Percentiles rank a stretch among this genome's conserved stretches.
phyloP scores from a whole-genome alignment of 1,139 yeast genomes.

The Kodamaea arcana region DNA sequence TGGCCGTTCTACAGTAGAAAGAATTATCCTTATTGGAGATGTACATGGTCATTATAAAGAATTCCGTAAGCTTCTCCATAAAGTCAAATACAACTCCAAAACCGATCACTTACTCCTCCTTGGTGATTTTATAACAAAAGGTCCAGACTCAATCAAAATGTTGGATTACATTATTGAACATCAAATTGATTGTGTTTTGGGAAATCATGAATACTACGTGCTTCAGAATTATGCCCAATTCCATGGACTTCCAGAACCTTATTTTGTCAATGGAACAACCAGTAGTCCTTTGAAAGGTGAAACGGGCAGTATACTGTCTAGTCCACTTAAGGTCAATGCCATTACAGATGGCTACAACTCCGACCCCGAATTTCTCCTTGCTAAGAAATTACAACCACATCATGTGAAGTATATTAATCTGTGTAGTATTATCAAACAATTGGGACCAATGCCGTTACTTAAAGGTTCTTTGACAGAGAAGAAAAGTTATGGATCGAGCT shows the following conservation, averaged over 20 bases:
- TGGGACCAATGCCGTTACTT: conserved; percentile 58
- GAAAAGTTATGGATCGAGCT: conserved; percentile 9
- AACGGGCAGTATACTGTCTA: conserved; percentile 1
- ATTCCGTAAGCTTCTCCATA: conserved; percentile 47
- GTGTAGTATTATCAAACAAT: conserved; percentile 59
- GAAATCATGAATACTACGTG: conserved; percentile 80
- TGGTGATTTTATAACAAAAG: conserved; percentile 87
- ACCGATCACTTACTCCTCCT: conserved; percentile 63
- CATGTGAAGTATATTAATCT: conserved; percentile 57
- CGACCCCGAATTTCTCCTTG: conserved; percentile 59
- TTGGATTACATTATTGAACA: conserved; percentile 61
- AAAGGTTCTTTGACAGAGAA: conserved; percentile 13
- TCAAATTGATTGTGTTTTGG: conserved; percentile 69
- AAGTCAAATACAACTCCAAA: conserved; percentile 38
- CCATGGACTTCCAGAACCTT: conserved; percentile 45
- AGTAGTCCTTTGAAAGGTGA: not conserved
- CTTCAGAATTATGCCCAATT: conserved; percentile 56
- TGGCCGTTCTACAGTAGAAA: conserved; percentile 16
- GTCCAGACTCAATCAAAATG: conserved; percentile 69
- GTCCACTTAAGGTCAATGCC: not conserved
- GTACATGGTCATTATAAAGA: conserved; percentile 74
- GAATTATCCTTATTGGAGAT: conserved; percentile 77
- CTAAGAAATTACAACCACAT: conserved; percentile 52
- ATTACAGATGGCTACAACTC: conserved; percentile 29
- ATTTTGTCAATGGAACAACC: conserved; percentile 9